Evolutionary conservation across 139 green algal species (phyloP).

Genomic region (Volvox reticuliferus): DNA sequence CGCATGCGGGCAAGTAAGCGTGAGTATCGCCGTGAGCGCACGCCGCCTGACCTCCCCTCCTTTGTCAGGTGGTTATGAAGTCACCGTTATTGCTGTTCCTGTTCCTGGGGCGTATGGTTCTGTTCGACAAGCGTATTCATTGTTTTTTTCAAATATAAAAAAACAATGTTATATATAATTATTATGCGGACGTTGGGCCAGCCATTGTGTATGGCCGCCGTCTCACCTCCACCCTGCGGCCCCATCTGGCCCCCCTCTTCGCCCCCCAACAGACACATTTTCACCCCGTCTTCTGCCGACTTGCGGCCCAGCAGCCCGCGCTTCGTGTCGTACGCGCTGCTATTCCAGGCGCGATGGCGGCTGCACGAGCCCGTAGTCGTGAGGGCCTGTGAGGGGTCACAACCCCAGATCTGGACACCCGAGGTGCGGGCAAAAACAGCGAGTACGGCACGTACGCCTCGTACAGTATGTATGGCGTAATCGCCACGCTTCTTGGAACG

Average conservation of each 20-base stretch:
- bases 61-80: too few relatives aligned
- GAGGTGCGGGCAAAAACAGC: not conserved
- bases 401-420: not conserved
- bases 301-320: not conserved
- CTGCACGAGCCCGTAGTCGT: constrained; percentile 73
- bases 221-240: not conserved
- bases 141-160: too few relatives aligned
- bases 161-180: too few relatives aligned
- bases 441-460: too few relatives aligned
- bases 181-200: too few relatives aligned
- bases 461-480: too few relatives aligned
- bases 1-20: not conserved
- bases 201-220: not conserved
- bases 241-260: not conserved
- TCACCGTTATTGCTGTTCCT: too few relatives aligned
- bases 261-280: constrained; percentile 25
- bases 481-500: too few relatives aligned
- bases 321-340: constrained; percentile 32
- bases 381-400: constrained; percentile 31
- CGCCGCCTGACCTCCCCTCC: too few relatives aligned
- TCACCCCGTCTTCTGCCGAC: not conserved
- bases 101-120: too few relatives aligned
- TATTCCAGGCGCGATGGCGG: constrained; percentile 61
- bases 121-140: too few relatives aligned
- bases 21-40: not conserved